These are phyloP conservation scores for Diaporthe amygdali DNA, from an alignment of 2,329 filamentous ascomycete genomes.

Conservation along the genomic window DNA sequence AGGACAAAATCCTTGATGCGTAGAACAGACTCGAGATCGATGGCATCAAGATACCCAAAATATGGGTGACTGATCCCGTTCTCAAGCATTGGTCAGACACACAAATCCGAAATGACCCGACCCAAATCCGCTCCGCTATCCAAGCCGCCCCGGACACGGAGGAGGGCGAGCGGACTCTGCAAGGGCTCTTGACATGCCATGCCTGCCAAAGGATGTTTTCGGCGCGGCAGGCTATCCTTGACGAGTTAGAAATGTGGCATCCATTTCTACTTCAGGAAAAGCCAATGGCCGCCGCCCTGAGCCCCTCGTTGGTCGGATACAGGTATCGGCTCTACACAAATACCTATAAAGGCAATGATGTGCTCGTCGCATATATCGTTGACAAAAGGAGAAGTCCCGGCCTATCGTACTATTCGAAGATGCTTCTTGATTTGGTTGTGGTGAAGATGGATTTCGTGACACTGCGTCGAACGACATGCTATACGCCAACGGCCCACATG, in stretches of 20 bases:
- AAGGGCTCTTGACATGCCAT: not conserved
- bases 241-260: not conserved
- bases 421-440: not conserved
- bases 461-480: not conserved
- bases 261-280: not conserved
- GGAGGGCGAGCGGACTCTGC: not conserved
- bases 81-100: not conserved
- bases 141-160: not conserved
- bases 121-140: not conserved
- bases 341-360: not conserved
- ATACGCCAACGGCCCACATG: not conserved
- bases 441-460: not conserved
- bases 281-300: not conserved
- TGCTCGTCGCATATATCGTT: not conserved
- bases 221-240: not conserved
- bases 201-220: not conserved
- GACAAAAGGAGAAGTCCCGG: not conserved
- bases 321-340: not conserved
- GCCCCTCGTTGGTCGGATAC: not conserved
- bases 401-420: not conserved
- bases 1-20: not conserved
- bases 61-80: not conserved
- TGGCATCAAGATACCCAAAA: not conserved
- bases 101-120: not conserved
- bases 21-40: not conserved